phyloP scores from a whole-genome alignment of 2,329 filamentous ascomycete genomes.

The Aspergillus melleus region DNA sequence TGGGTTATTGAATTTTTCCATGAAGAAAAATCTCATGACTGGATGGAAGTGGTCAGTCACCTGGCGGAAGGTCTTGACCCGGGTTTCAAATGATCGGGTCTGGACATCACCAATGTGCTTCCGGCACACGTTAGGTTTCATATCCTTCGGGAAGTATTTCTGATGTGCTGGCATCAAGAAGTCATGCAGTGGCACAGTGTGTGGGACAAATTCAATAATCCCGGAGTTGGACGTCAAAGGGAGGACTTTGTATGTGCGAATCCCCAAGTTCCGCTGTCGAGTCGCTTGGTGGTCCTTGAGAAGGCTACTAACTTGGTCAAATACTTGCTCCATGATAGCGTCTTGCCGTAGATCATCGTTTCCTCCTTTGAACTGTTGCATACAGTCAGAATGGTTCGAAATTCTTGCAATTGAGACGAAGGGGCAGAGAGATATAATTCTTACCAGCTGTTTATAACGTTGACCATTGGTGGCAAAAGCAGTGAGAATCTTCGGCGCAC shows the following conservation, averaged over 20 bases:
- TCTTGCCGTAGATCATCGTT: constrained; percentile 96
- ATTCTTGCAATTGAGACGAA: background rate
- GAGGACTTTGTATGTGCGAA: constrained; percentile 95
- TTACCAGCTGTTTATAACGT: constrained; percentile 79
- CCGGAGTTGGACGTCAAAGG: constrained; percentile 82
- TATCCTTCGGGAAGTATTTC: constrained; percentile 79
- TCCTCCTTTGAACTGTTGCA: constrained; percentile 75
- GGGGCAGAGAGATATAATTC: constrained; percentile 19
- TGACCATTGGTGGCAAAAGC: constrained; percentile 74
- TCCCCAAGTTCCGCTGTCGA: constrained; percentile 81
- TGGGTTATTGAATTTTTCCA: constrained; percentile 88
- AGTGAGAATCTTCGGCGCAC: constrained; percentile 89
- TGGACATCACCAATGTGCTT: constrained; percentile 77
- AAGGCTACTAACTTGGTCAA: constrained; percentile 89
- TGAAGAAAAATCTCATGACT: constrained; percentile 95
- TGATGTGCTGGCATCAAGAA: constrained; percentile 90
- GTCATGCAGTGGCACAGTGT: constrained; percentile 89
- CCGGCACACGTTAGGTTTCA: constrained; percentile 73
- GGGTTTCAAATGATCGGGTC: constrained; percentile 65
- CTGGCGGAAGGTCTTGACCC: constrained; percentile 73
- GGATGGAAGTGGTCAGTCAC: constrained; percentile 83
- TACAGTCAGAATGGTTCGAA: constrained; percentile 8
- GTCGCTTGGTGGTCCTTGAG: constrained; percentile 83
- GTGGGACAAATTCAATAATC: constrained; percentile 93
- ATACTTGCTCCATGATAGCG: constrained; percentile 99